Conservation (phyloP, 2,329 filamentous ascomycete genomes). For the Penicillium sp. region DNA sequence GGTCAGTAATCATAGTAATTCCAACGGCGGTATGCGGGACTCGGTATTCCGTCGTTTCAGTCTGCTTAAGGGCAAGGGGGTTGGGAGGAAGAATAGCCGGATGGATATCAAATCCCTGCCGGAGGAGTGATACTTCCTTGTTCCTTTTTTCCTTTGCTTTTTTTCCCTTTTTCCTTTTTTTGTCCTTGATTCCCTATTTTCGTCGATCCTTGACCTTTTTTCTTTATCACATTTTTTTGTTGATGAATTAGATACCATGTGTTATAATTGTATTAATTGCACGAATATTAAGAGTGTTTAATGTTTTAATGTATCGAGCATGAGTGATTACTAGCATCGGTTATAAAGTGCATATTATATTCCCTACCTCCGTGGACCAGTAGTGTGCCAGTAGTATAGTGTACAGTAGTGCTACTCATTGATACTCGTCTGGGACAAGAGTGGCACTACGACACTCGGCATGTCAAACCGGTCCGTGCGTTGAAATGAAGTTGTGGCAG, state of each 20-base stretch:
- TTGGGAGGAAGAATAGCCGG: conserved; percentile 70
- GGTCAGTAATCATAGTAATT: conserved; percentile 33
- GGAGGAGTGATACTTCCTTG: conserved; percentile 37
- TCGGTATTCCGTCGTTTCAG: conserved; percentile 79
- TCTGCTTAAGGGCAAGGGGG: conserved; percentile 66
- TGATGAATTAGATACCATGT: conserved; percentile 26
- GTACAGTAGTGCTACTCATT: too few species aligned
- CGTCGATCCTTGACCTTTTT: neutral
- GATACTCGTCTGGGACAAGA: neutral
- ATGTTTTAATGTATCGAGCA: neutral
- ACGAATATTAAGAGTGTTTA: neutral
- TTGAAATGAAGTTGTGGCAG: conserved; percentile 12
- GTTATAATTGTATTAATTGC: conserved; percentile 4
- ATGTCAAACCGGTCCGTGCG: conserved; percentile 4
- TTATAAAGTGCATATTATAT: neutral
- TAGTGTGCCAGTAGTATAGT: neutral
- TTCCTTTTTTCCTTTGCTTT: conserved; percentile 5
- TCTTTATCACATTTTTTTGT: conserved; percentile 11
- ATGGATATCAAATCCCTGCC: conserved; percentile 45
- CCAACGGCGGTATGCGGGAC: conserved; percentile 48
- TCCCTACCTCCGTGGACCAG: neutral
- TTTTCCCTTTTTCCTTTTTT: conserved; percentile 8
- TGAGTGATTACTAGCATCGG: neutral
- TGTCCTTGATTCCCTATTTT: conserved; percentile 3
- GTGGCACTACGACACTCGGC: too few species aligned